Conservation (phyloP, 1,139 yeast genomes). For the Saccharomyces hybrid region DNA sequence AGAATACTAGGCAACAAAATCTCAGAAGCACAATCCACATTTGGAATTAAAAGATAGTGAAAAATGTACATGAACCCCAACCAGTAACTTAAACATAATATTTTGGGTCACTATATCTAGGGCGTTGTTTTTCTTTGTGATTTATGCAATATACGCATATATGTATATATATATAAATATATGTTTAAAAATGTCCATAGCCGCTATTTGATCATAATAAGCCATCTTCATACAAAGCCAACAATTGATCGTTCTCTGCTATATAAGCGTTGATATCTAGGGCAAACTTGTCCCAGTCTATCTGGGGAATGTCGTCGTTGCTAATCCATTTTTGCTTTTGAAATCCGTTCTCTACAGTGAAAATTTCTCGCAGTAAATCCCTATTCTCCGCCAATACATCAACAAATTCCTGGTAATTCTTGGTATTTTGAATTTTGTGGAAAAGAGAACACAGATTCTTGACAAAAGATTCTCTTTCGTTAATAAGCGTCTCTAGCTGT, state of each 20-base stretch:
- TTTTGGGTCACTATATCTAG: background rate
- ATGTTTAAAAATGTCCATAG: background rate
- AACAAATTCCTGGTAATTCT: constrained; percentile 28
- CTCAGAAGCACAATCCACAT: background rate
- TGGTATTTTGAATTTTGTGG: constrained; percentile 23
- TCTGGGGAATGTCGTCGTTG: constrained; percentile 38
- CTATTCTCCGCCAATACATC: constrained; percentile 24
- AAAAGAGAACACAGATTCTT: constrained; percentile 25
- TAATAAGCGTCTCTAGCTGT: constrained; percentile 17
- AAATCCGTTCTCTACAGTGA: constrained; percentile 22
- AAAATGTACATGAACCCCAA: background rate
- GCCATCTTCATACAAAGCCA: constrained; percentile 17
- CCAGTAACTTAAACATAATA: background rate
- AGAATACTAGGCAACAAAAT: background rate
- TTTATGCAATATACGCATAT: background rate
- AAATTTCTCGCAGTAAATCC: constrained; percentile 24
- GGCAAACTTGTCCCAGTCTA: constrained; percentile 37
- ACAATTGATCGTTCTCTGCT: constrained; percentile 15
- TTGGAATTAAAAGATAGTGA: background rate
- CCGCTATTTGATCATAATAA: constrained; percentile 8
- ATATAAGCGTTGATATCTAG: constrained; percentile 24
- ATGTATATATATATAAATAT: background rate
- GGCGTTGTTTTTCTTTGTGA: background rate
- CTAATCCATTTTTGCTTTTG: constrained; percentile 36
- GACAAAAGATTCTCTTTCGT: constrained; percentile 17